phyloP scores from a whole-genome alignment of 2,329 filamentous ascomycete genomes.

The Microthyrium microscopicum region DNA sequence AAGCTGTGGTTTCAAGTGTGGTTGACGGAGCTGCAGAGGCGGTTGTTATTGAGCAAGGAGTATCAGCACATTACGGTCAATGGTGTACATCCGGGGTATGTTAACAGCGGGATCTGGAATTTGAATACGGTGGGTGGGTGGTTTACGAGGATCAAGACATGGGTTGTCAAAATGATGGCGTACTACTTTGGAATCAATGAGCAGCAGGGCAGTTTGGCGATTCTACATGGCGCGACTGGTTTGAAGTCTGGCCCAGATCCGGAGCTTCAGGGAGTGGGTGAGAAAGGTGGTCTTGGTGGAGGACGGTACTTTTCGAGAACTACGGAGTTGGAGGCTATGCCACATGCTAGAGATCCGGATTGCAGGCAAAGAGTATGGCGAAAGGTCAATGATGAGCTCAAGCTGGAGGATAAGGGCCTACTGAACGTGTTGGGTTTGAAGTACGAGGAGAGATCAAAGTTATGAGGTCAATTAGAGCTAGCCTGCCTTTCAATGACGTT shows the following conservation, averaged over 20 bases:
- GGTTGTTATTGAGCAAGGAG: conserved; percentile 10
- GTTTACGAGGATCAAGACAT: conserved; percentile 19
- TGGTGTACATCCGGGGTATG: conserved; percentile 18
- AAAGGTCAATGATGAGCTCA: conserved; percentile 5
- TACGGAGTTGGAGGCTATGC: conserved; percentile 10
- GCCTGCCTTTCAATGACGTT: too few species aligned
- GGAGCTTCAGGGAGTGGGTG: conserved; percentile 9
- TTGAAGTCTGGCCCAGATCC: conserved; percentile 11
- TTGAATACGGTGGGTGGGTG: conserved; percentile 11
- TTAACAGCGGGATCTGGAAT: conserved; percentile 17
- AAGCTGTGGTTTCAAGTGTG: conserved; percentile 20
- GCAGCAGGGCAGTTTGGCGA: conserved; percentile 14
- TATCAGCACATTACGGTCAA: conserved; percentile 17
- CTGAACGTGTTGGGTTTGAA: conserved; percentile 8
- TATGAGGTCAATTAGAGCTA: too few species aligned
- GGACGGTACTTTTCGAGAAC: conserved; percentile 14
- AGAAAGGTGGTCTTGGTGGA: conserved; percentile 10
- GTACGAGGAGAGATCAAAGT: too few species aligned
- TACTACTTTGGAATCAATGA: conserved; percentile 11
- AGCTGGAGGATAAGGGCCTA: conserved; percentile 12
- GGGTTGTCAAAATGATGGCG: conserved; percentile 7
- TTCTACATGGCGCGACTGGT: conserved; percentile 12
- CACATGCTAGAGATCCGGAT: neutral
- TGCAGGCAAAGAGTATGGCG: conserved; percentile 3
- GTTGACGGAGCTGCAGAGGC: conserved; percentile 16